Conservation (phyloP, 2,329 filamentous ascomycete species). For the Ceratocystis variospora region DNA sequence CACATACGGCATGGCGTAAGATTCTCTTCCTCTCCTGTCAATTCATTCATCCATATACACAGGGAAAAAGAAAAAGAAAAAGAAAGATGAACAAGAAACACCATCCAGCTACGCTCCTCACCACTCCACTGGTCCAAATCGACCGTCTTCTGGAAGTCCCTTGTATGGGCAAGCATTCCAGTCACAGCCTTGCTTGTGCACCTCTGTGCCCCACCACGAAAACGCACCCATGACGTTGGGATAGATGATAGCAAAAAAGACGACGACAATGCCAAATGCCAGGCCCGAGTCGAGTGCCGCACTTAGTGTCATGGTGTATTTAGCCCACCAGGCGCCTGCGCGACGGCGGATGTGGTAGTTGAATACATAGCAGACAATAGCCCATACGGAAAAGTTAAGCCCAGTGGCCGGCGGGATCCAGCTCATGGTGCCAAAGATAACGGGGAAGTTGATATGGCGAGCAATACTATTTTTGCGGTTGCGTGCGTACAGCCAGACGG, state of each 20-base stretch:
- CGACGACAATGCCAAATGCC: conserved; percentile 67
- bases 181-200: conserved; percentile 73
- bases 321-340: conserved; percentile 68
- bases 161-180: conserved; percentile 68
- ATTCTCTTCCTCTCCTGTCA: neutral
- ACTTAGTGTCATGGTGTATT: conserved; percentile 81
- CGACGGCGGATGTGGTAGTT: conserved; percentile 61
- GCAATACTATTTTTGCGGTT: conserved; percentile 47
- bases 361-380: conserved; percentile 71
- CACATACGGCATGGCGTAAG: no score
- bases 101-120: conserved; percentile 23
- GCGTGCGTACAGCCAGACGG: conserved; percentile 57
- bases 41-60: neutral
- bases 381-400: conserved; percentile 81
- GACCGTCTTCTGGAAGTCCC: conserved; percentile 46
- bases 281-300: conserved; percentile 72
- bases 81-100: neutral
- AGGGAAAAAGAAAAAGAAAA: neutral
- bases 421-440: conserved; percentile 66
- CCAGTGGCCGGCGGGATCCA: conserved; percentile 83
- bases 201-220: conserved; percentile 78
- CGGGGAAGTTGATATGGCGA: conserved; percentile 66
- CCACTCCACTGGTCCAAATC: conserved; percentile 53
- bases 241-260: conserved; percentile 80
- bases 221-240: conserved; percentile 60